Evolutionary conservation across 2,329 filamentous ascomycete genomes (phyloP).

Genomic region (Sclerotinia spermophila): DNA sequence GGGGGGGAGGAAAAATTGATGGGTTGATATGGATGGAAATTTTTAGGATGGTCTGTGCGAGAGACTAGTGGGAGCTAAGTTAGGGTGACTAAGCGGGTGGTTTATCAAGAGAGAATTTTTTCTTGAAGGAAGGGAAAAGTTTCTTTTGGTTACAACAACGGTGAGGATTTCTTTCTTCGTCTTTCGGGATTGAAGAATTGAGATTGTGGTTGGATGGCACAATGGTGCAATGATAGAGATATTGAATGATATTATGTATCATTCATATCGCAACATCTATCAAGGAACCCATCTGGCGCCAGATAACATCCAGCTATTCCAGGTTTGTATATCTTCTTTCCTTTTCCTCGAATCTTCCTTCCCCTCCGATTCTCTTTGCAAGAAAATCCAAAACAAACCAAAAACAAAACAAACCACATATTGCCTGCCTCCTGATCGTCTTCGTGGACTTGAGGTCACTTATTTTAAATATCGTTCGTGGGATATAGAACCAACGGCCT

Average conservation of each 20-base stretch:
- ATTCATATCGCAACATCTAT: background rate
- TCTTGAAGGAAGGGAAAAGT: background rate
- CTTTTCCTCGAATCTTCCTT: background rate
- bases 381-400: background rate
- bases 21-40: background rate
- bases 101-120: background rate
- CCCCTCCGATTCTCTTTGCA: background rate
- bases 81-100: conserved; percentile 9
- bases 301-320: background rate
- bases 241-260: background rate
- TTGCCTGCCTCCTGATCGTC: conserved; percentile 39
- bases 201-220: background rate
- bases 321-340: background rate
- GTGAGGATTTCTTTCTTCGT: background rate
- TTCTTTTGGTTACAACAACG: background rate
- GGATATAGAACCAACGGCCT: conserved; percentile 39
- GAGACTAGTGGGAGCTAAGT: background rate
- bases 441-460: conserved; percentile 40
- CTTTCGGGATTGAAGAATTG: background rate
- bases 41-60: background rate
- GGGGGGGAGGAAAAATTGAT: background rate
- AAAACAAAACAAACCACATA: conserved; percentile 37
- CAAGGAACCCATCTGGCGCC: background rate
- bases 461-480: conserved; percentile 40
- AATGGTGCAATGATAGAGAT: background rate